Evolutionary conservation across 176 grass and related monocot species (phyloP), one percentile per base, ranked within the genome.

Genomic region (Triticum timopheevii): DNA sequence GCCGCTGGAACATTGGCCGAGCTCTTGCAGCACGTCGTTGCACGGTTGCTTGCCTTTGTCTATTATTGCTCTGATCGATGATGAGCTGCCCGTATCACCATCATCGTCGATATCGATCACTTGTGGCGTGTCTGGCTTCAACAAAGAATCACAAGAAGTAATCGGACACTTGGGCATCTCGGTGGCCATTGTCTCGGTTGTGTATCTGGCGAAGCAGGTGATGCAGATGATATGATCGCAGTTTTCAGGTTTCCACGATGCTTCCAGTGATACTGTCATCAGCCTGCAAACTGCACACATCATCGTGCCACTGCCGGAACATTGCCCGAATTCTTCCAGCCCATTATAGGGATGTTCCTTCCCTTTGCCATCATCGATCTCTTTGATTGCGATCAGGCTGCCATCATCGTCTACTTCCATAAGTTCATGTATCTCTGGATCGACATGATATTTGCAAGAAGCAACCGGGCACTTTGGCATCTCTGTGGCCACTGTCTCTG

Each of bases 221-320:
- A 84, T 86, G 87, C 87, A 92, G 75, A 92, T 86, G 44, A 61
- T 30, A 85, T 89, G 88, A 44, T 82, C 86, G 5, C 78, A 91
- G 20, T 58, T 72, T 23, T 90, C 89, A 33, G 86, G 82, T 24
- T 85, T 80, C 74, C 69, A 86, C 10, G 80, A 85, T 15, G 70
- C 81, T 5, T 88, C 86, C 70, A 30, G 15, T 0, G 74, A 80
- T 30, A 25, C 56, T 9, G 76, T 81, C 12, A 67, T 75, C 70
- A 86, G 33, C 35, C 61, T 65, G 59, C 83, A 70, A 69, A 88
- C 25, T 3, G 75, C 67, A n/a, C 65, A 80, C 10, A 11, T 85
- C 34, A 3, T 36, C 0, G 0, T 52, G 44, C 73, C 4, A 15
- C 73, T 52, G 56, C 7, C 19, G 16, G 44, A 76, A 76, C 44